Base-by-base conservation (phyloP, 2,329 filamentous ascomycete genomes). In the Chaetomium olivaceum region DNA sequence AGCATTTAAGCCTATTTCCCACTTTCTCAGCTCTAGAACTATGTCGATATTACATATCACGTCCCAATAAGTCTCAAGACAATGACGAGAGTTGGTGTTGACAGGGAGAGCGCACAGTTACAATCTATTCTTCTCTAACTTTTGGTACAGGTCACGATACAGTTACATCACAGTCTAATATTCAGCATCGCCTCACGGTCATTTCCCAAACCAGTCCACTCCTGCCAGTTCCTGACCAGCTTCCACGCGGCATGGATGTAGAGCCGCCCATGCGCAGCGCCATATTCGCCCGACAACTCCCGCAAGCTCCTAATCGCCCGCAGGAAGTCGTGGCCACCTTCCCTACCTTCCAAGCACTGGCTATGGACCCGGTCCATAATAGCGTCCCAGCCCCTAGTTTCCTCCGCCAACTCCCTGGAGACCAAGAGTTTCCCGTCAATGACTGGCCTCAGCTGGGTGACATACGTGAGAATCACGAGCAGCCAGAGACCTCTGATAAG, bases 381-480 rank as follows among this genome's bases (percentile, higher is more conserved):
- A 7, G 16, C 43, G 3, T 67, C 63, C 71, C 71, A 72, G 19
- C 51, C 54, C 5, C 39, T 43, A 4, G 29, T 54, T 36, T 64
- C 58, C 14, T 56, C 48, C 3, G 66, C 51, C 16, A 64, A 4
- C 5, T 67, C 64, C 2, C 36, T 61, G 6, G 64, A 43, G 2
- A 43, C 36, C n/a, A 73, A 25, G 7, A 73, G 62, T 4, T 56
- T 60, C 14, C 48, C 25, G 36, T 74, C 71, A 11, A 73, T 54
- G 6, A 67, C 65, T 1, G 73, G 73, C 29, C 73, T 55, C n/a
- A 74, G 67, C 69, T 75, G 73, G 4, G 71, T 73, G 52, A 74
- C 60, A 57, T 73, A 75, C 2, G 64, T 48, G 5, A 74, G 62
- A 1, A 74, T 11, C 4, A 73, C 63, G 19, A 74, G 60, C 25